A percentile compares a stretch with the other conserved stretches of the same genome.
These are phyloP conservation scores for Ruellia speciosa DNA, from an alignment of 305 asterid species.

Conservation along the genomic window DNA sequence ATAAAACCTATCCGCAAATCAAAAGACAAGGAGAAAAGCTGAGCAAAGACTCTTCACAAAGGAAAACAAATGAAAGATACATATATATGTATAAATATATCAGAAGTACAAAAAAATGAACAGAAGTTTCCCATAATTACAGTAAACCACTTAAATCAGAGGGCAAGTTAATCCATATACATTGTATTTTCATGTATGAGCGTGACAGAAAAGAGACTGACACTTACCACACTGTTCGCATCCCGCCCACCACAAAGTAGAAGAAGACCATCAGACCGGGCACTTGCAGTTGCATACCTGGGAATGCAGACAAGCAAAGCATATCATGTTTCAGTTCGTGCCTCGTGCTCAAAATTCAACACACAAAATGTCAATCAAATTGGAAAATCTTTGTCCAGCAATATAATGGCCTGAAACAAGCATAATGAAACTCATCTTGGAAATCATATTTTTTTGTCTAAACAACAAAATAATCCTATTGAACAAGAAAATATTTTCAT, in stretches of 20 bases:
- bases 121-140: neutral
- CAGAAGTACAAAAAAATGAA: slow-evolving; percentile 1
- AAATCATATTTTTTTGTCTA: slow-evolving; percentile 14
- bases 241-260: slow-evolving; percentile 99
- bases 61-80: slow-evolving; percentile 8
- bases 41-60: slow-evolving; percentile 8
- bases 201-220: neutral
- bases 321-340: neutral
- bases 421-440: slow-evolving; percentile 2
- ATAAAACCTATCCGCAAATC: slow-evolving; percentile 14
- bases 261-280: slow-evolving; percentile 99
- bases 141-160: slow-evolving; percentile 15
- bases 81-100: too few species aligned
- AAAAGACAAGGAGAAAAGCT: neutral
- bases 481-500: neutral
- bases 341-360: neutral
- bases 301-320: slow-evolving; percentile 20
- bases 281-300: slow-evolving; percentile 99
- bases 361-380: slow-evolving; percentile 6
- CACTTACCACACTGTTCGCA: slow-evolving; percentile 87
- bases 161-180: slow-evolving; percentile 6
- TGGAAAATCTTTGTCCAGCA: neutral
- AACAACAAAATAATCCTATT: slow-evolving; percentile 9
- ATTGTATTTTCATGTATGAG: neutral
- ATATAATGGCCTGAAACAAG: slow-evolving; percentile 1